Conservation (phyloP, 768 basidiomycete genomes). For the Psilocybe tampanensis region DNA sequence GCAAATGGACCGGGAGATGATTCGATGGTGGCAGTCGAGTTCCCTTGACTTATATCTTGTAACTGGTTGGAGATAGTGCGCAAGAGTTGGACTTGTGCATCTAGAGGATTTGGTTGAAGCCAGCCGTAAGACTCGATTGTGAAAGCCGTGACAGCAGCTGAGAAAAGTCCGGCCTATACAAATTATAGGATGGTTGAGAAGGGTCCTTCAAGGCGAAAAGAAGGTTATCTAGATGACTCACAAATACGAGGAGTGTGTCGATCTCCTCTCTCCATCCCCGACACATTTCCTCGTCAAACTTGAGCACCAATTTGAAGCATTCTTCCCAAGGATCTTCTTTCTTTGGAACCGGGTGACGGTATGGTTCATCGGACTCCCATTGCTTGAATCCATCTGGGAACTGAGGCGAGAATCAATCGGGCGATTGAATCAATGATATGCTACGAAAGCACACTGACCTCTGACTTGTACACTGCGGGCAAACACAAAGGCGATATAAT, state of each 20-base stretch:
- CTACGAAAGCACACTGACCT: neutral
- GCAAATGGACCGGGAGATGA: slow-evolving; percentile 4
- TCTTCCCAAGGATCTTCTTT: slow-evolving; percentile 20
- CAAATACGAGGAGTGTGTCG: slow-evolving; percentile 22
- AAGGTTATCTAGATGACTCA: slow-evolving; percentile 11
- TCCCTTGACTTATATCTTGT: neutral
- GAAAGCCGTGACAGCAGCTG: slow-evolving; percentile 27
- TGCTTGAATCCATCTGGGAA: slow-evolving; percentile 6
- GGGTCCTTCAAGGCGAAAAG: neutral
- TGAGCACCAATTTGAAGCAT: slow-evolving; percentile 16
- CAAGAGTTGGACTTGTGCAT: slow-evolving; percentile 12
- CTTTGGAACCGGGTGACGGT: slow-evolving; percentile 9
- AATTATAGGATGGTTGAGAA: too few relatives aligned
- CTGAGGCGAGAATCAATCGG: neutral
- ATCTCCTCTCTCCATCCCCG: slow-evolving; percentile 25
- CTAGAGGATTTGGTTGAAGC: slow-evolving; percentile 21
- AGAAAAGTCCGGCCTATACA: slow-evolving; percentile 27
- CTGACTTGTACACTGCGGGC: neutral
- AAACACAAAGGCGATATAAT: too few relatives aligned
- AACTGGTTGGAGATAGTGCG: slow-evolving; percentile 17
- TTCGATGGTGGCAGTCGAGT: neutral
- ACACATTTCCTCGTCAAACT: slow-evolving; percentile 18
- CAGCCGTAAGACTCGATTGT: slow-evolving; percentile 23
- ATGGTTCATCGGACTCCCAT: slow-evolving; percentile 5
- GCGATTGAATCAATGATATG: neutral